These are phyloP conservation scores for Leccinum pallidistipes DNA, from an alignment of 1,284 basidiomycete genomes.

Conservation along the genomic window DNA sequence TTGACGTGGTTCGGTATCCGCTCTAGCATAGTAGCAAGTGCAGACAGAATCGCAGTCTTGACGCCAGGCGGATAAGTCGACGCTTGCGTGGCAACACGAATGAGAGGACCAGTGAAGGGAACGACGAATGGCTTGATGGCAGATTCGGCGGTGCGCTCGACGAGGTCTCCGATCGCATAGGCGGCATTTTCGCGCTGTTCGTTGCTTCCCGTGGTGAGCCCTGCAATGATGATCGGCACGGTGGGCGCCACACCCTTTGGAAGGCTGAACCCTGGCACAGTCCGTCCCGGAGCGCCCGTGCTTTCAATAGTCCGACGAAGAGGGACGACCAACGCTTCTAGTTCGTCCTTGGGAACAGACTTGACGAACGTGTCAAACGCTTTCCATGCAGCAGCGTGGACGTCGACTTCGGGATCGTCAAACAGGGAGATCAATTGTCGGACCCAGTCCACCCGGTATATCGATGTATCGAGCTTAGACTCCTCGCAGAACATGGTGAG, in stretches of 20 bases:
- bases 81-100: background rate
- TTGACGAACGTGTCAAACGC: constrained; percentile 91
- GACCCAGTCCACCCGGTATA: constrained; percentile 94
- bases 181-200: constrained; percentile 22
- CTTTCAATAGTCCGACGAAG: constrained; percentile 88
- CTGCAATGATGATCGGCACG: constrained; percentile 16
- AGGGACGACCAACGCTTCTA: constrained; percentile 87
- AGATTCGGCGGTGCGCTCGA: background rate
- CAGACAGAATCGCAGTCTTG: background rate
- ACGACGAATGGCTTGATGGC: background rate
- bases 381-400: constrained; percentile 83
- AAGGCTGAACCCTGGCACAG: background rate
- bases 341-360: constrained; percentile 88
- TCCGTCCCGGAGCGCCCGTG: constrained; percentile 72
- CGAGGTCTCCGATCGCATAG: background rate
- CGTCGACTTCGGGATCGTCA: constrained; percentile 74
- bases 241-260: background rate
- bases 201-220: background rate
- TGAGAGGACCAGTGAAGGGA: background rate
- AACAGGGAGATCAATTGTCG: constrained; percentile 87
- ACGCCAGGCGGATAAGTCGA: background rate
- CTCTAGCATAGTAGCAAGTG: constrained; percentile 69
- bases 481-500: constrained; percentile 84
- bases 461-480: constrained; percentile 73
- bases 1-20: constrained; percentile 89